These are phyloP conservation scores for Backusella sp. DNA, from an alignment of 192 early-diverging fungal species.

Conservation along the genomic window DNA sequence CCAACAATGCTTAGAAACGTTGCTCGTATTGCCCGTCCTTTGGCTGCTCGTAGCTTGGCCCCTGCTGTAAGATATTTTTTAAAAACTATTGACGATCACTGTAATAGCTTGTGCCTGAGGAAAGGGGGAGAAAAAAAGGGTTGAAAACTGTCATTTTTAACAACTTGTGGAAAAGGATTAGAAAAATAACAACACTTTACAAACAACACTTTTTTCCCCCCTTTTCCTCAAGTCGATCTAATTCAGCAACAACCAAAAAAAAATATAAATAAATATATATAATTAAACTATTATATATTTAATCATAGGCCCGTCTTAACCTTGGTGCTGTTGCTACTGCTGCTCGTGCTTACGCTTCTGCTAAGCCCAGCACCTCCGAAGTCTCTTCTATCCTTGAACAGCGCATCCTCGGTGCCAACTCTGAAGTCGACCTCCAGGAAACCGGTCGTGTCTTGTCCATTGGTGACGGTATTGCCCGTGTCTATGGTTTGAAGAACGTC, in stretches of 20 bases:
- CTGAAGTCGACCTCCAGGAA: constrained; percentile 90
- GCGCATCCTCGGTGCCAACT: constrained; percentile 87
- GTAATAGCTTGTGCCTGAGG: constrained; percentile 3
- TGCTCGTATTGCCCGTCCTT: constrained; percentile 49
- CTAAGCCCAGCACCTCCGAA: constrained; percentile 82
- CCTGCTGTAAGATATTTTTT: constrained; percentile 39
- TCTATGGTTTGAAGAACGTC: constrained; percentile 96
- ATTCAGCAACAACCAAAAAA: background rate
- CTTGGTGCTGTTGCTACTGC: constrained; percentile 53
- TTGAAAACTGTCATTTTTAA: background rate
- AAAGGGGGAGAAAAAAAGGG: background rate
- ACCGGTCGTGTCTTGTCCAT: constrained; percentile 99
- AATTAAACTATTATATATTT: background rate
- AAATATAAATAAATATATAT: background rate
- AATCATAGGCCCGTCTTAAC: constrained; percentile 51
- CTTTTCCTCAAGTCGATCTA: background rate
- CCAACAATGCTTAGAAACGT: constrained; percentile 52
- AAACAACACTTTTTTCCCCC: background rate
- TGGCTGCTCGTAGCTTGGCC: constrained; percentile 47
- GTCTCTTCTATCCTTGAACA: constrained; percentile 98
- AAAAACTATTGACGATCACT: background rate
- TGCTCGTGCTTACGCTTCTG: constrained; percentile 53
- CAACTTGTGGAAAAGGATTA: background rate
- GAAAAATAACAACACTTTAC: background rate
- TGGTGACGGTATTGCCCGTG: constrained; percentile 99